phyloP scores from a whole-genome alignment of 768 basidiomycete species.

The Lactarius sanguifluus region DNA sequence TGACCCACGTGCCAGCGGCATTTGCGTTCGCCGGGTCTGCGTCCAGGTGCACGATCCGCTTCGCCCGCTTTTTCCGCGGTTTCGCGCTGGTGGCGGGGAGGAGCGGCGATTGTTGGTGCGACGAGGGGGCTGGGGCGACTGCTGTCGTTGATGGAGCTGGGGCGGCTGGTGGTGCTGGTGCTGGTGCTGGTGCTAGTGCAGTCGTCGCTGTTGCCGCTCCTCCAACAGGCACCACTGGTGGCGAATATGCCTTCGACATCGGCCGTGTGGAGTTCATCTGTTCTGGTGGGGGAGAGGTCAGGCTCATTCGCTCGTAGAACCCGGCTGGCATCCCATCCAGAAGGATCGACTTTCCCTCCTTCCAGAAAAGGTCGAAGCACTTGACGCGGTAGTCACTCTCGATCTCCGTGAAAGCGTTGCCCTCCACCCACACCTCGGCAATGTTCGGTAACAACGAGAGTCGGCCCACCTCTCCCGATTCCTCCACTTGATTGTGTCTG shows the following conservation, averaged over 20 bases:
- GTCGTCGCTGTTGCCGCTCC: constrained; percentile 27
- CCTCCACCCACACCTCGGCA: constrained; percentile 75
- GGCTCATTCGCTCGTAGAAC: constrained; percentile 66
- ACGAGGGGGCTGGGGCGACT: constrained; percentile 33
- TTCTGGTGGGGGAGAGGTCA: constrained; percentile 48
- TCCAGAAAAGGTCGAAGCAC: constrained; percentile 82
- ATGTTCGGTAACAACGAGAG: constrained; percentile 79
- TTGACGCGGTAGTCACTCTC: constrained; percentile 61
- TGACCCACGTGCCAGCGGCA: constrained; percentile 34
- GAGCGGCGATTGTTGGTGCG: constrained; percentile 48
- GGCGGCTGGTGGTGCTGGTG: background rate
- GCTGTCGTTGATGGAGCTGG: background rate
- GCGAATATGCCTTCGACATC: constrained; percentile 52
- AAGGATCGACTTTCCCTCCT: constrained; percentile 75
- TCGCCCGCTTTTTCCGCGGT: constrained; percentile 56
- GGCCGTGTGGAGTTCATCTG: constrained; percentile 52
- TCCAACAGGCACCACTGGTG: constrained; percentile 60
- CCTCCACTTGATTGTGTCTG: constrained; percentile 73
- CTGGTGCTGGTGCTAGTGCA: background rate
- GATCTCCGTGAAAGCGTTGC: constrained; percentile 79
- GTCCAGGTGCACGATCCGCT: constrained; percentile 79
- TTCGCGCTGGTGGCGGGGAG: constrained; percentile 43
- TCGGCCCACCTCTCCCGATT: constrained; percentile 81
- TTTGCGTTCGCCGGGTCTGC: constrained; percentile 43
- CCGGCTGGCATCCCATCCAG: constrained; percentile 73